Evolutionary conservation across 202 grass and related monocot genomes (phyloP), one percentile per base, ranked within the genome.

Genomic region (Hordeum pubiflorum): DNA sequence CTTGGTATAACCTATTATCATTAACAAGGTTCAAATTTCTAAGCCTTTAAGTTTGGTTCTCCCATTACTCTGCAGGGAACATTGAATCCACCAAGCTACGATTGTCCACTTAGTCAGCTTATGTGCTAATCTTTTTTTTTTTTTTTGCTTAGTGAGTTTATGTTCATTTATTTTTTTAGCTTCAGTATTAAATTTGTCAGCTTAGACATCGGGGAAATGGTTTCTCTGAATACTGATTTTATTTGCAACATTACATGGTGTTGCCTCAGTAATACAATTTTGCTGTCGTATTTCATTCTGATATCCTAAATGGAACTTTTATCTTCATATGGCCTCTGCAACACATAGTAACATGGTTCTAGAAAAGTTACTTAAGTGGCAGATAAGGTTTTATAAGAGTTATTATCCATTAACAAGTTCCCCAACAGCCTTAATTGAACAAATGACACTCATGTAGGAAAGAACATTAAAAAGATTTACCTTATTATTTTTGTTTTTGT

Each of bases 401-500:
- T 58, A 24, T 9, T 29, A 29, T 29, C 56, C 56, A 3, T 58
- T 36, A 36, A 46, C 26, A 78, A 48, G 17, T 34, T 21, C 48
- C 12, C 57, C 24, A 23, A 13, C 58, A 26, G 22, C 23, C 4
- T 27, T 5, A 60, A 60, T 13, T 60, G 23, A 27, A 14, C 10
- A 27, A 27, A 14, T 60, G 1, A 60, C 55, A 57, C 11, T 62
- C 12, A 29, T 29, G 58, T 29, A 62, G 58, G 58, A 62, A 62
- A 62, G 24, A 29, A 29, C 12, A 62, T 24, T 62, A 31, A 62
- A 62, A 33, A 33, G 32, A 33, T 62, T 14, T 36, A 79, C 44
- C 77, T 56, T 79, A 14, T 79, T 79, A 18, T 55, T 24, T 59
- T 26, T 77, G 7, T 44, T 77, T 37, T 65, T 79, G 76, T 68